A percentile compares a stretch with the other conserved stretches of the same genome.
Conservation (phyloP, 192 early-diverging fungal genomes). For the Neocallimastix lanati region DNA sequence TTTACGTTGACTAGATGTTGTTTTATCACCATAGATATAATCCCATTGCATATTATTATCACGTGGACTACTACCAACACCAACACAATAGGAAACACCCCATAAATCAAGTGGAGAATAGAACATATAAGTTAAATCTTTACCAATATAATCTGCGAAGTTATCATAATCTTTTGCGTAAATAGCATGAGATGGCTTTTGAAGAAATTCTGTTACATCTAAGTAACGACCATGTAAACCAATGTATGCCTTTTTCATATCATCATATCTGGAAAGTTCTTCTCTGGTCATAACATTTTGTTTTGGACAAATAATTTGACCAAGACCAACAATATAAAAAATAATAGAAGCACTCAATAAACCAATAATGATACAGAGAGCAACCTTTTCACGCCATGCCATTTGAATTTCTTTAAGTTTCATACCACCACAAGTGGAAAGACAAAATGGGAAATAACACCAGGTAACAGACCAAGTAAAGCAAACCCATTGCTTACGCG, state of each 20-base stretch:
- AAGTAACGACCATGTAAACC: background rate
- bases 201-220: background rate
- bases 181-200: background rate
- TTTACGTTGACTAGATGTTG: background rate
- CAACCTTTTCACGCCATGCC: conserved; percentile 89
- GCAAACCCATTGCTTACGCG: conserved; percentile 42
- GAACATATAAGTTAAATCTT: background rate
- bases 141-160: background rate
- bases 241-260: background rate
- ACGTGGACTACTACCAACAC: background rate
- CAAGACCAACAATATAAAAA: conserved; percentile 66
- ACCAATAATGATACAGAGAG: conserved; percentile 66
- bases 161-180: background rate
- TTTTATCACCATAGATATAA: background rate
- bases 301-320: conserved; percentile 54
- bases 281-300: conserved; percentile 19
- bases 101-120: background rate
- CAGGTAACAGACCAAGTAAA: conserved; percentile 71
- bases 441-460: conserved; percentile 48
- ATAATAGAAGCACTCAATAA: conserved; percentile 61
- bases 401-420: conserved; percentile 76
- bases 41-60: background rate
- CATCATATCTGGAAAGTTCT: background rate
- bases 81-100: background rate
- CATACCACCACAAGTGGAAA: conserved; percentile 47